Evolutionary conservation across 768 basidiomycete species (phyloP).

Genomic region (Gymnopilus junonius): DNA sequence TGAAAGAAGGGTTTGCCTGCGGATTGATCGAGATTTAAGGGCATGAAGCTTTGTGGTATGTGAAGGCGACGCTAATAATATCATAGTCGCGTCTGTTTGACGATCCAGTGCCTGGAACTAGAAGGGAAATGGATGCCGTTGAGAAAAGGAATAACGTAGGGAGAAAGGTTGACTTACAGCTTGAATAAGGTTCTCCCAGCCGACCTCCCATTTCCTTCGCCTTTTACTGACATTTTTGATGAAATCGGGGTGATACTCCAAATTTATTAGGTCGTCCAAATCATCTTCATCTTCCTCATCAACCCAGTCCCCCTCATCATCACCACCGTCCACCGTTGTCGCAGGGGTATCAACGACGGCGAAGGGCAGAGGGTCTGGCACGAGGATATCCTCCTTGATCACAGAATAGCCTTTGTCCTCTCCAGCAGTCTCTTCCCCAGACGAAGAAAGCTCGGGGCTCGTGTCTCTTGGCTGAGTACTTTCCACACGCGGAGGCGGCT

Average conservation of each 20-base stretch:
- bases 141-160: neutral
- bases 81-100: constrained; percentile 79
- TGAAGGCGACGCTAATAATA: constrained; percentile 75
- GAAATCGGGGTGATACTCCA: constrained; percentile 78
- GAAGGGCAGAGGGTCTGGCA: constrained; percentile 17
- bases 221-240: constrained; percentile 70
- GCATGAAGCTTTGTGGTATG: constrained; percentile 70
- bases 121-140: neutral
- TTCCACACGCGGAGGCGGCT: constrained; percentile 78
- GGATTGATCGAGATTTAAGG: constrained; percentile 70
- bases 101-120: constrained; percentile 82
- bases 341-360: constrained; percentile 14
- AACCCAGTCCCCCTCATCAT: constrained; percentile 67
- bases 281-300: constrained; percentile 76
- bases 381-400: neutral
- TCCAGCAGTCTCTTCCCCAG: constrained; percentile 81
- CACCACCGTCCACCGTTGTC: constrained; percentile 27
- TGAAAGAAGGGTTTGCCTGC: constrained; percentile 52
- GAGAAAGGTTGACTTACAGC: constrained; percentile 50
- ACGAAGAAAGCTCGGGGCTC: constrained; percentile 75
- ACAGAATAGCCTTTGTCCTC: constrained; percentile 44
- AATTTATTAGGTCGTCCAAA: constrained; percentile 70
- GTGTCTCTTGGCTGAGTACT: constrained; percentile 85
- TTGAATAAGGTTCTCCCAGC: constrained; percentile 76
- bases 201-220: constrained; percentile 71